Evolutionary conservation across 129 eudicot genomes (phyloP).

Genomic region (Flaveria bidentis): DNA sequence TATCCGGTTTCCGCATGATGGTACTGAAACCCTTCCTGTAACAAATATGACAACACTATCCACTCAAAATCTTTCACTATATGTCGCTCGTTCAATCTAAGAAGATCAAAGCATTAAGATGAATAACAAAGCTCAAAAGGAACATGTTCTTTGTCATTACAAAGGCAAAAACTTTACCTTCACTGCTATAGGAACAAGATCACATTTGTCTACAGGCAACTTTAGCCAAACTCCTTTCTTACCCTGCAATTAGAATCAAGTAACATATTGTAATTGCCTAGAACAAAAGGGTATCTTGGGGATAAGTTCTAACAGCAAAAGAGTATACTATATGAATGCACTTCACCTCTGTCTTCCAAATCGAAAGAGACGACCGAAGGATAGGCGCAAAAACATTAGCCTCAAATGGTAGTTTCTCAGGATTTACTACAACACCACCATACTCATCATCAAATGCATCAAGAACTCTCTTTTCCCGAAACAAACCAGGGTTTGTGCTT

Average conservation of each 20-base stretch:
- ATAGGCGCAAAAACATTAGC: constrained; percentile 51
- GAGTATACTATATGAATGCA: background rate
- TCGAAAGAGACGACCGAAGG: constrained; percentile 63
- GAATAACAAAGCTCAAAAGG: background rate
- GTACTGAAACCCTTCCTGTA: constrained; percentile 80
- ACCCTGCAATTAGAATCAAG: constrained; percentile 51
- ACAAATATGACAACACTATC: background rate
- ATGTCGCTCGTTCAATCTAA: background rate
- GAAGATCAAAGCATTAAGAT: background rate
- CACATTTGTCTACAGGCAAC: constrained; percentile 73
- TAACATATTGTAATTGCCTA: background rate
- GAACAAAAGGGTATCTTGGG: background rate
- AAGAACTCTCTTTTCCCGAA: constrained; percentile 42
- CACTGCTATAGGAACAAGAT: constrained; percentile 83
- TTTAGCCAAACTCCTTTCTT: constrained; percentile 95
- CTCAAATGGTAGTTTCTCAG: constrained; percentile 67
- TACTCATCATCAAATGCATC: constrained; percentile 81
- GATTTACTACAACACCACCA: constrained; percentile 68
- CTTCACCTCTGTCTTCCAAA: constrained; percentile 67
- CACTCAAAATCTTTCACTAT: background rate
- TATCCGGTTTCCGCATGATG: constrained; percentile 86
- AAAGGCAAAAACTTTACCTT: constrained; percentile 41
- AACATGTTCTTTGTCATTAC: background rate
- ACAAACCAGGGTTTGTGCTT: constrained; percentile 42
- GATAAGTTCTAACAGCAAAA: background rate